phyloP scores from a whole-genome alignment of 169 alveolate genomes.

The Cryptosporidium ubiquitum region DNA sequence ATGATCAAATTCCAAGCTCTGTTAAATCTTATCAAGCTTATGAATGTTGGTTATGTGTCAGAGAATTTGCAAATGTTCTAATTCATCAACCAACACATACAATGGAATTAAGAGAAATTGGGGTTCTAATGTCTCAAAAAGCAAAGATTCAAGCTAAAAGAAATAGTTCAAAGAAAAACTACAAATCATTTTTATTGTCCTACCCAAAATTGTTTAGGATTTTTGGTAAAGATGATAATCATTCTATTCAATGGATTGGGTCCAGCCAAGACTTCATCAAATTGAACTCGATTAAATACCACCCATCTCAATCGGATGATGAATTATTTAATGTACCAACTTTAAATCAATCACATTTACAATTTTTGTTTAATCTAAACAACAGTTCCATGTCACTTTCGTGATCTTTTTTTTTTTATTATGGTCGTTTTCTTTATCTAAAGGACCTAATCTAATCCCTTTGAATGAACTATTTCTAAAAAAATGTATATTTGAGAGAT shows the following conservation, averaged over 20 bases:
- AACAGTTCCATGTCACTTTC: constrained; percentile 19
- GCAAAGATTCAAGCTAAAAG: constrained; percentile 74
- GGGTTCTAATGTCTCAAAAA: constrained; percentile 72
- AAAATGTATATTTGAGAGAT: background rate
- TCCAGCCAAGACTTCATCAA: constrained; percentile 56
- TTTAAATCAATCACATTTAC: constrained; percentile 67
- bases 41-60: constrained; percentile 73
- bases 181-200: constrained; percentile 52
- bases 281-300: constrained; percentile 44
- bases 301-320: constrained; percentile 70
- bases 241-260: constrained; percentile 75
- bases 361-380: constrained; percentile 48
- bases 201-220: constrained; percentile 70
- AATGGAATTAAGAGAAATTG: constrained; percentile 72
- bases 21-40: constrained; percentile 54
- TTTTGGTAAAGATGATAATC: constrained; percentile 70
- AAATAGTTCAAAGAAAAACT: constrained; percentile 65
- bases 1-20: constrained; percentile 38
- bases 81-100: constrained; percentile 65
- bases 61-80: constrained; percentile 72
- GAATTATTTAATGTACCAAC: constrained; percentile 59
- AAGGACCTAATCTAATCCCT: background rate
- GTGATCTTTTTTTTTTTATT: background rate
- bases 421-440: background rate
- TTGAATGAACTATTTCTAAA: background rate